phyloP scores from a whole-genome alignment of 305 asterid genomes.

The Fraxinus nigra region DNA sequence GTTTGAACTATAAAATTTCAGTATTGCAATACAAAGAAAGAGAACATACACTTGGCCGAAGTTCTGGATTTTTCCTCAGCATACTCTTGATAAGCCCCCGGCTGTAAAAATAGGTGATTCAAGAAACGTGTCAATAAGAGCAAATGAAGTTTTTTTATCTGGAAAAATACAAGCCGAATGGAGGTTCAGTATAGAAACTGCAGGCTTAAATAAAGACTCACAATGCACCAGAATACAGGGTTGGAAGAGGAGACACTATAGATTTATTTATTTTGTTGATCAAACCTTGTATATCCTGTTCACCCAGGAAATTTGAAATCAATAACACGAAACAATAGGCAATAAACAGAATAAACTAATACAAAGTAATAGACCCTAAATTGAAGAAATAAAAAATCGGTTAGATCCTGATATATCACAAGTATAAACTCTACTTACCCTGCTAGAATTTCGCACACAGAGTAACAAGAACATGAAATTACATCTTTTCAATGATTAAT shows the following conservation, averaged over 20 bases:
- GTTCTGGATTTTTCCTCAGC: constrained; percentile 91
- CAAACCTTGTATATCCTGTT: constrained; percentile 97
- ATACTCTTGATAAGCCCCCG: constrained; percentile 86
- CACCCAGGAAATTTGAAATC: constrained; percentile 18
- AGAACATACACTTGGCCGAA: constrained; percentile 83
- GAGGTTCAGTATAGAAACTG: not conserved
- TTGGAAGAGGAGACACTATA: constrained; percentile 88
- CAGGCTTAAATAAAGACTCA: constrained; percentile 40
- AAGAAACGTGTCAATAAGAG: constrained; percentile 15
- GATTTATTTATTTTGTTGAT: constrained; percentile 94
- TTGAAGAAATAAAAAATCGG: not conserved
- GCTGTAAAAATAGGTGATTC: constrained; percentile 36
- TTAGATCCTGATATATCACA: not conserved
- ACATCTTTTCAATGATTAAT: not conserved
- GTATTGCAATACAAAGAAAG: not conserved
- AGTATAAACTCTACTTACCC: not conserved
- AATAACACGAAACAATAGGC: not conserved
- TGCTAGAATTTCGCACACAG: not conserved
- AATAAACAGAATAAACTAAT: not conserved
- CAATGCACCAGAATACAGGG: constrained; percentile 85
- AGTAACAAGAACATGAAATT: not conserved
- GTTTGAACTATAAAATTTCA: not conserved
- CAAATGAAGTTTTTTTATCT: not conserved
- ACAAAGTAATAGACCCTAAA: not conserved
- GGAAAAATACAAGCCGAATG: not conserved